Conservation (phyloP, 2,329 filamentous ascomycete species). For the Akanthomyces lecanii region DNA sequence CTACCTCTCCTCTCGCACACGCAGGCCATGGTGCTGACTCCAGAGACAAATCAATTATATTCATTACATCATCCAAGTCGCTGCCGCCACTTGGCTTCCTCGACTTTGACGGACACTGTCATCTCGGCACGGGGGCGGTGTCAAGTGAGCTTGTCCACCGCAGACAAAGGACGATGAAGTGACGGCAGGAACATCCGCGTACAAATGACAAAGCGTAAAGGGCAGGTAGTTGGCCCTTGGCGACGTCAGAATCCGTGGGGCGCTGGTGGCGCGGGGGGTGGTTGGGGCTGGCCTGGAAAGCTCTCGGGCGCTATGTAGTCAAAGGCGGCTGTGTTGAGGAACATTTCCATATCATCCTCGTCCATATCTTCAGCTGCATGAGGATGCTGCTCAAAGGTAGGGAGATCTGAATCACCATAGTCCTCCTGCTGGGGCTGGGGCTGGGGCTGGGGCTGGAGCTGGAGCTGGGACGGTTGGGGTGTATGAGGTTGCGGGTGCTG, state of each 20-base stretch:
- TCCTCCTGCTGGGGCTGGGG: background rate
- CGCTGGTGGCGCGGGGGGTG: background rate
- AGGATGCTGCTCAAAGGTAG: background rate
- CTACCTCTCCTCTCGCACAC: background rate
- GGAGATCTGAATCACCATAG: background rate
- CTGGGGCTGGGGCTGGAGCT: no score
- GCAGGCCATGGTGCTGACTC: background rate
- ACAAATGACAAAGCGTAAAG: background rate
- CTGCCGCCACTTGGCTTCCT: background rate
- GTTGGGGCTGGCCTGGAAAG: background rate
- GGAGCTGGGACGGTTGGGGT: no score
- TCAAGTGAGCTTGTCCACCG: background rate
- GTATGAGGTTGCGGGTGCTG: no score
- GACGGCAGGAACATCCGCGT: background rate
- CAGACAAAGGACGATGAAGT: background rate
- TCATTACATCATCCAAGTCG: background rate
- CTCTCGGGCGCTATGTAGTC: background rate
- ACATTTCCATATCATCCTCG: background rate
- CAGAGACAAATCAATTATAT: background rate
- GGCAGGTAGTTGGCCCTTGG: no score
- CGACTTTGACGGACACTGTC: no score
- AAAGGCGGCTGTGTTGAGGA: background rate
- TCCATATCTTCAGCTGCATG: background rate
- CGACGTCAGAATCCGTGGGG: no score
- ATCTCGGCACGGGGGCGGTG: background rate